phyloP scores from a whole-genome alignment of 2,329 filamentous ascomycete genomes.

The Exophiala aquamarina region DNA sequence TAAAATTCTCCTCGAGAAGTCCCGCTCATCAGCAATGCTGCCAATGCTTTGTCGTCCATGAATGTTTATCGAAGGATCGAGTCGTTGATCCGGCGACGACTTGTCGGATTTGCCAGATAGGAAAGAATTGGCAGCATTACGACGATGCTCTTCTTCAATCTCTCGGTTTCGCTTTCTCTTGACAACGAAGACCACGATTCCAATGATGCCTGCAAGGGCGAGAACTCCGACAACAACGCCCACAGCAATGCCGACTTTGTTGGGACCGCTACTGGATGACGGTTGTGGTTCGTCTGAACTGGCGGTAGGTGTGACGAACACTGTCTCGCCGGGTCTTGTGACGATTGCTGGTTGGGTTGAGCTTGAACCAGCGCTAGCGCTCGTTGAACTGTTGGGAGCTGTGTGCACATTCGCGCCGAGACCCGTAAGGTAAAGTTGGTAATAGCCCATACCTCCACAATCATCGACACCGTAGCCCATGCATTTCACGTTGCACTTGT shows the following conservation, averaged over 20 bases:
- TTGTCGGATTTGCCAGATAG: conserved; percentile 56
- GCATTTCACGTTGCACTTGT: conserved; percentile 66
- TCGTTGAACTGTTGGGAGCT: conserved; percentile 39
- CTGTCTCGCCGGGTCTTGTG: conserved; percentile 33
- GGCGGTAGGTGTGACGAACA: conserved; percentile 37
- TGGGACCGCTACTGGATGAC: conserved; percentile 50
- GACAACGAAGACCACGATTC: conserved; percentile 70
- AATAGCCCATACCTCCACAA: conserved; percentile 64
- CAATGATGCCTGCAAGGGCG: conserved; percentile 63
- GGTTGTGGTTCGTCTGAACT: conserved; percentile 20
- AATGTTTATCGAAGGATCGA: conserved; percentile 80
- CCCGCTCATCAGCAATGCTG: conserved; percentile 94
- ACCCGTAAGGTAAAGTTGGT: conserved; percentile 55
- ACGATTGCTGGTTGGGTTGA: conserved; percentile 19
- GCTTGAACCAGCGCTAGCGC: conserved; percentile 46
- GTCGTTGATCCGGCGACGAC: conserved; percentile 77
- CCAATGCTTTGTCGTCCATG: conserved; percentile 86
- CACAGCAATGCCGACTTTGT: conserved; percentile 79
- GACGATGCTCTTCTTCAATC: conserved; percentile 80
- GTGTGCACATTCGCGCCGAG: conserved; percentile 39
- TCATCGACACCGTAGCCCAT: conserved; percentile 60
- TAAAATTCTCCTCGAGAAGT: conserved; percentile 93
- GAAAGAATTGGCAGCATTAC: conserved; percentile 77
- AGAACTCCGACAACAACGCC: conserved; percentile 85
- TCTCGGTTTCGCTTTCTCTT: conserved; percentile 73